Evolutionary conservation across 805 yeast species (phyloP), one percentile per base, ranked within the genome.

Genomic region (Schwanniomyces sp.): DNA sequence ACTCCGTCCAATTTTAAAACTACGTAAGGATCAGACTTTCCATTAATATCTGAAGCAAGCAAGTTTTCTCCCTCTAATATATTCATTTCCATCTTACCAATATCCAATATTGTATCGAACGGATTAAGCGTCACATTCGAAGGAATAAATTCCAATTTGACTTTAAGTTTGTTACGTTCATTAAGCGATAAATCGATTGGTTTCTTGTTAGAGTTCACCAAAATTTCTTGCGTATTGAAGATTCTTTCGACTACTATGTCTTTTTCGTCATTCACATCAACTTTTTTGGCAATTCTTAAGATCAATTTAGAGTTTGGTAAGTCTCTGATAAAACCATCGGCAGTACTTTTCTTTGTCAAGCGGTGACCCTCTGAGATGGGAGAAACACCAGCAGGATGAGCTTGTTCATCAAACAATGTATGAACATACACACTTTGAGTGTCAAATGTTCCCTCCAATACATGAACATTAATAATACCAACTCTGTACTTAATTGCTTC

Each of bases 21-120:
- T 40, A 76, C 76, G 56, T 72, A 80, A 46, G 95, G 95, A 70
- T 88, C 95, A 3, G 92, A 84, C 58, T 82, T 84, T 46, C 94
- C 94, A 57, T 84, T 85, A 45, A 80, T 69, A 62, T 88, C 94
- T 41, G 81, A 86, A 7, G 90, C 66, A 42, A 64, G 59, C 49
- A 88, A 67, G 43, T 72, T 66, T 24, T 72, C 72, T 27, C 83
- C 94, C 41, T 80, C 74, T 34, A 84, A 57, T 45, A 88, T 67
- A 34, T 80, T 82, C 54, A 87, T 61, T 39, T 76, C 72, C 43
- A 87, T 62, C 10, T 70, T 53, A 57, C 95, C 95, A 21, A 89
- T 86, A 61, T 88, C 92, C 49, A 74, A 59, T 49, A 86, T 75
- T 5, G 86, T 75, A 56, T 87, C 94, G 18, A 78, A 66, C 10